Conservation (phyloP, 768 basidiomycete genomes). For the Xerocomus brunneocitrinus region DNA sequence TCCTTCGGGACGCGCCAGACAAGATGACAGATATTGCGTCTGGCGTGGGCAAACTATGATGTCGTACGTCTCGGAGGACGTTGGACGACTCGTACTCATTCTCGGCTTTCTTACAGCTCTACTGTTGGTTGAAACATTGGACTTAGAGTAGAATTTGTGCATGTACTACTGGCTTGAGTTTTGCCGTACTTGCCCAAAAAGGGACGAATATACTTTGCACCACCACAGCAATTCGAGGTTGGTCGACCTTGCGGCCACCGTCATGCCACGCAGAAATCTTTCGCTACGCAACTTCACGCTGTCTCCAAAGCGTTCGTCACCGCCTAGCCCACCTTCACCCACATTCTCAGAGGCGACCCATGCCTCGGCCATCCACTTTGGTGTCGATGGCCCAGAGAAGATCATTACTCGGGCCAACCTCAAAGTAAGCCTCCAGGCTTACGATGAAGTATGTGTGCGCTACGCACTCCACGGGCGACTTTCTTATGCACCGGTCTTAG, state of each 20-base stretch:
- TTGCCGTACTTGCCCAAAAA: conserved; percentile 9
- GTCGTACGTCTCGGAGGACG: conserved; percentile 8
- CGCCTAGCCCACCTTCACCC: conserved; percentile 70
- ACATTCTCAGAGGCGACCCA: conserved; percentile 81
- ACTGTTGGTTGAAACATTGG: background rate
- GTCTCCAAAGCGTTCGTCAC: conserved; percentile 41
- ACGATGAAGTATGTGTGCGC: conserved; percentile 64
- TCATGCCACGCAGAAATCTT: conserved; percentile 50
- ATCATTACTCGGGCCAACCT: conserved; percentile 79
- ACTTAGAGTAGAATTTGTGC: conserved; percentile 5
- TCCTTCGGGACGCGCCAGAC: conserved; percentile 74
- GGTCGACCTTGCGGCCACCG: conserved; percentile 11
- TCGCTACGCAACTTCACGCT: conserved; percentile 53
- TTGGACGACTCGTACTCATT: background rate
- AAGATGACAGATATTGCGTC: conserved; percentile 77
- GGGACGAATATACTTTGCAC: conserved; percentile 11
- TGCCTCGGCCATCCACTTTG: conserved; percentile 73
- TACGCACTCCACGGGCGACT: background rate
- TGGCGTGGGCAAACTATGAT: conserved; percentile 32
- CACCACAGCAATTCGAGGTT: conserved; percentile 7
- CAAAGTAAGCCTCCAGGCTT: conserved; percentile 71
- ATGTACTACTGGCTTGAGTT: too few relatives aligned
- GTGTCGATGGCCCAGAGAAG: conserved; percentile 68
- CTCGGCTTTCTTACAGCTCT: conserved; percentile 8
- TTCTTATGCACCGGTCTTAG: conserved; percentile 39